phyloP scores from a whole-genome alignment of 73 alveolate genomes.

The Durusdinium trenchii region DNA sequence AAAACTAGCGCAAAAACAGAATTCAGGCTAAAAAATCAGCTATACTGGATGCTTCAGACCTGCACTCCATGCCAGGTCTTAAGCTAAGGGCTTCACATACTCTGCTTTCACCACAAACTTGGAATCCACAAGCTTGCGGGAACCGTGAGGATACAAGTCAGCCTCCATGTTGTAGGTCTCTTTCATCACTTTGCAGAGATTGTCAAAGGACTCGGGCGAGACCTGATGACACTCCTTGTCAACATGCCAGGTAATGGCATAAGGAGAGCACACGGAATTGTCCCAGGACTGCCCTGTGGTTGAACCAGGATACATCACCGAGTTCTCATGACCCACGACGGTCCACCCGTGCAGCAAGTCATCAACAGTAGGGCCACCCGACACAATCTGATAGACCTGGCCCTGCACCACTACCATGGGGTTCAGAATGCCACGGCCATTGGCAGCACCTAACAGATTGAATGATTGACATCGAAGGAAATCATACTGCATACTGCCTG shows the following conservation, averaged over 20 bases:
- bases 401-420: conserved; percentile 54
- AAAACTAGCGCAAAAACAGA: too few species aligned
- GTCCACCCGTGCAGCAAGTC: conserved; percentile 57
- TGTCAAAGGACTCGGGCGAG: conserved; percentile 29
- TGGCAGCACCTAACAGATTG: too few species aligned
- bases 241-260: conserved; percentile 44
- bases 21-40: too few species aligned
- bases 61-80: neutral
- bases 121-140: conserved; percentile 28
- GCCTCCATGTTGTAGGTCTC: conserved; percentile 34
- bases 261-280: conserved; percentile 23
- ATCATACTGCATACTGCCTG: too few species aligned
- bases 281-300: conserved; percentile 14
- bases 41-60: too few species aligned
- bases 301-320: conserved; percentile 26
- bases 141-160: conserved; percentile 14
- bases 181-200: conserved; percentile 41
- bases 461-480: too few species aligned
- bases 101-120: conserved; percentile 5
- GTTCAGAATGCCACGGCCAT: conserved; percentile 54
- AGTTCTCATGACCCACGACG: conserved; percentile 34
- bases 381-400: conserved; percentile 36
- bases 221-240: conserved; percentile 31
- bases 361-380: neutral
- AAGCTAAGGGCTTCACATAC: neutral